Evolutionary conservation across 108 stramenopile species (phyloP).

Genomic region (Aurantiochytrium sp.): DNA sequence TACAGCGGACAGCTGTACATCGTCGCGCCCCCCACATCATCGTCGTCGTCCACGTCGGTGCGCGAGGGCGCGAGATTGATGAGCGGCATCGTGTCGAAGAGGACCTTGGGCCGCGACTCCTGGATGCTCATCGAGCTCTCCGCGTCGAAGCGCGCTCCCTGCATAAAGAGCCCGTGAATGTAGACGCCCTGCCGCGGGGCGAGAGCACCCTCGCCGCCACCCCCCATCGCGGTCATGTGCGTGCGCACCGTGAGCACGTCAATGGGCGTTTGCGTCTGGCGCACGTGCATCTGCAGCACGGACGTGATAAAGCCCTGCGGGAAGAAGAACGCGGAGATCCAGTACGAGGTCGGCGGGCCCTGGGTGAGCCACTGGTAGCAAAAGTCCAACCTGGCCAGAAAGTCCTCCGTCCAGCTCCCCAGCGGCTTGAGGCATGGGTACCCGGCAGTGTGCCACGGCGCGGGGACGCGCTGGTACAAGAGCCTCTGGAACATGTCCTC

Average conservation of each 20-base stretch:
- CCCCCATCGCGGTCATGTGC: constrained; percentile 36
- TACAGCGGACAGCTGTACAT: constrained; percentile 53
- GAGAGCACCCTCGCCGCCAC: neutral
- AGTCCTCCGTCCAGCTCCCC: constrained; percentile 51
- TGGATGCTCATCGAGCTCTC: constrained; percentile 36
- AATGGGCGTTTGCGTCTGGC: constrained; percentile 48
- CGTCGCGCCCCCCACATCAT: neutral
- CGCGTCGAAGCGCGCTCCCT: constrained; percentile 56
- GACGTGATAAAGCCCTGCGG: constrained; percentile 62
- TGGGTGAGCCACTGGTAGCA: constrained; percentile 43
- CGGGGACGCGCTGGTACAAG: constrained; percentile 51
- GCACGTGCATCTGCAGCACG: constrained; percentile 53
- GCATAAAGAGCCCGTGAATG: constrained; percentile 60
- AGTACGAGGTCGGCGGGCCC: constrained; percentile 52
- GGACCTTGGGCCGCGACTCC: constrained; percentile 37
- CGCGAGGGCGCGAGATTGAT: constrained; percentile 52
- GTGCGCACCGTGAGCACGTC: constrained; percentile 47
- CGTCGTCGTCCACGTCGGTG: neutral
- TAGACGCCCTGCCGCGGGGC: constrained; percentile 44
- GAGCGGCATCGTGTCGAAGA: constrained; percentile 52
- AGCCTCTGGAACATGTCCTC: constrained; percentile 58
- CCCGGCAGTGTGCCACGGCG: constrained; percentile 51
- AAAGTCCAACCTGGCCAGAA: constrained; percentile 43
- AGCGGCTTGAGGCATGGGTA: constrained; percentile 61
- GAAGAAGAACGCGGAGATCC: constrained; percentile 60